phyloP scores from a whole-genome alignment of 1,284 basidiomycete species.

The Pyrrhoderma noxium region DNA sequence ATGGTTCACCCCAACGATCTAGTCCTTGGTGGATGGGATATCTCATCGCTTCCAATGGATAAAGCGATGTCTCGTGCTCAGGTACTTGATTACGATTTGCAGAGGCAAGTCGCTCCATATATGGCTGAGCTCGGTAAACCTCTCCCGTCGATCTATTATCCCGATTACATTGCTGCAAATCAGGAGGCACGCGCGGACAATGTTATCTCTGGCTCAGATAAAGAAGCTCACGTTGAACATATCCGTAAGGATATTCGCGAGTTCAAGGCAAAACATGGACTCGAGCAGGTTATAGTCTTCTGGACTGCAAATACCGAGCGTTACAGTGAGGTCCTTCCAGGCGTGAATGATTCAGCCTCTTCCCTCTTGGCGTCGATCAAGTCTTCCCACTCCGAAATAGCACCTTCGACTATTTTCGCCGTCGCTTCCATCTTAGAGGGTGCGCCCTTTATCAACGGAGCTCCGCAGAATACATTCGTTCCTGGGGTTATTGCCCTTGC shows the following conservation, averaged over 20 bases:
- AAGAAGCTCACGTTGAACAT: conserved; percentile 88
- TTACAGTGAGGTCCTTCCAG: conserved; percentile 90
- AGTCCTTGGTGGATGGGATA: conserved; percentile 97
- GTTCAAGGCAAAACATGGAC: conserved; percentile 80
- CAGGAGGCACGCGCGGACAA: conserved; percentile 96
- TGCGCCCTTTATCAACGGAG: conserved; percentile 94
- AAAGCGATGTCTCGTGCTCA: conserved; percentile 90
- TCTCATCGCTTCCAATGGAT: conserved; percentile 80
- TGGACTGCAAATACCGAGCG: conserved; percentile 99
- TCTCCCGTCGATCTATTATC: conserved; percentile 92
- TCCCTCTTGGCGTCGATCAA: conserved; percentile 82
- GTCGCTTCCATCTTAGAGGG: conserved; percentile 95
- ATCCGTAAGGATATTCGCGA: conserved; percentile 89
- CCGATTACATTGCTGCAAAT: conserved; percentile 96
- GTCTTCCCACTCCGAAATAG: conserved; percentile 83
- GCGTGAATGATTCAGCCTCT: conserved; percentile 93
- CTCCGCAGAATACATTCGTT: conserved; percentile 99
- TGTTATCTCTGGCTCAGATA: conserved; percentile 78
- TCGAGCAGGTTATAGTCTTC: conserved; percentile 88
- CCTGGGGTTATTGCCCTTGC: conserved; percentile 93
- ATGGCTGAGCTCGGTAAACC: conserved; percentile 81
- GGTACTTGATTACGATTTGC: conserved; percentile 95
- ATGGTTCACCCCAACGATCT: conserved; percentile 99
- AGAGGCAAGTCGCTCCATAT: conserved; percentile 87
- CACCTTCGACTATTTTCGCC: conserved; percentile 93